Evolutionary conservation across 371 early-diverging fungal species (phyloP).

Genomic region (Aphelidium insulamus): DNA sequence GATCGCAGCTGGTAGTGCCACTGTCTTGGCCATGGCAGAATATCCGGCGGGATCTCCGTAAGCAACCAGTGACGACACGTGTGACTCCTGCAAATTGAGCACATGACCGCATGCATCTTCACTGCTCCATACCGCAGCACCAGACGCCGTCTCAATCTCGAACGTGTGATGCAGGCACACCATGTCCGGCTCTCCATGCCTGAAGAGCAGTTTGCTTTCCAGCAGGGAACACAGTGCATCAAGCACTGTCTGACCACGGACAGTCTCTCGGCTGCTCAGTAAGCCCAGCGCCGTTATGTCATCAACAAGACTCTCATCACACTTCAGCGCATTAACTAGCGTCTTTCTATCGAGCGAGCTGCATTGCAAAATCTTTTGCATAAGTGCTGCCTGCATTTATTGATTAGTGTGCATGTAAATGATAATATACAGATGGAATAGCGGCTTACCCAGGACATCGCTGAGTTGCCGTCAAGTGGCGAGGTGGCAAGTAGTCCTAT

Average conservation of each 20-base stretch:
- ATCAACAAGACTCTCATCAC: constrained; percentile 10
- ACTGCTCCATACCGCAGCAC: constrained; percentile 10
- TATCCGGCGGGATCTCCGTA: constrained; percentile 47
- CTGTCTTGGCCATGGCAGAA: constrained; percentile 80
- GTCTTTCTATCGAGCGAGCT: constrained; percentile 24
- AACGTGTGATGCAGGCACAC: constrained; percentile 72
- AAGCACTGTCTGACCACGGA: constrained; percentile 15
- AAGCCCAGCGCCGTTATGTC: constrained; percentile 2
- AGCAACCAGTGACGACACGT: constrained; percentile 44
- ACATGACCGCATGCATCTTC: neutral
- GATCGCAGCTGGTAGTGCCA: constrained; percentile 71
- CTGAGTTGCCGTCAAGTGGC: too few relatives aligned
- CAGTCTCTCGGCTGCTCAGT: constrained; percentile 1
- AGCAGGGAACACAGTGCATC: constrained; percentile 56
- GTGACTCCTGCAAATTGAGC: constrained; percentile 17
- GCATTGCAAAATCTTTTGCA: constrained; percentile 29
- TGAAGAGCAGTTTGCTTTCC: constrained; percentile 41
- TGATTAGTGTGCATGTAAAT: constrained; percentile 2
- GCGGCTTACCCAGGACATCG: neutral
- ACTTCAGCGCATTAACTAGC: constrained; percentile 14
- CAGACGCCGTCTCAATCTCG: constrained; percentile 30
- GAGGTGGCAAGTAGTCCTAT: too few relatives aligned
- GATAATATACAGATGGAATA: neutral
- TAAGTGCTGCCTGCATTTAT: constrained; percentile 45
- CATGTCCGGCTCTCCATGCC: constrained; percentile 55